Percentiles rank a stretch among this genome's conserved stretches.
Conservation (phyloP, 2,329 filamentous ascomycete genomes). For the Fusarium sp. region DNA sequence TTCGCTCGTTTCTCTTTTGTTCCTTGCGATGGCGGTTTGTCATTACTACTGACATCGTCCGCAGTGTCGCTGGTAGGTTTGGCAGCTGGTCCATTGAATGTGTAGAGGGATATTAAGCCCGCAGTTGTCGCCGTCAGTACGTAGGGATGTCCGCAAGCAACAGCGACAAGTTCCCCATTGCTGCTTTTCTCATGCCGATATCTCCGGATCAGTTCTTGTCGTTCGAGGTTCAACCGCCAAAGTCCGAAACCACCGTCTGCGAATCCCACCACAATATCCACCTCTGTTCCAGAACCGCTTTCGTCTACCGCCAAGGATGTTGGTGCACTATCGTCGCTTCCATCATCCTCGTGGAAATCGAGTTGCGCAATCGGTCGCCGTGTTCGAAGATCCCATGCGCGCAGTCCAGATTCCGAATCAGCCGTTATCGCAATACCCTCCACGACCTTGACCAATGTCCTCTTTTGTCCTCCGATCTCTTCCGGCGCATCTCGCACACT, state of each 20-base stretch:
- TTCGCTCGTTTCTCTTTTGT: not conserved
- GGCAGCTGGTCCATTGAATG: conserved; percentile 57
- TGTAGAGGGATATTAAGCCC: conserved; percentile 81
- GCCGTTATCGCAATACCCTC: conserved; percentile 83
- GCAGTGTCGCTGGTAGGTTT: conserved; percentile 7
- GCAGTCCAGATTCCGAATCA: conserved; percentile 74
- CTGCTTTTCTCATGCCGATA: conserved; percentile 72
- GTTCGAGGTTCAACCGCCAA: conserved; percentile 68
- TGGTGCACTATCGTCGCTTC: conserved; percentile 53
- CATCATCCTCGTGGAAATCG: conserved; percentile 44
- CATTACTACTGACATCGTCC: conserved; percentile 1
- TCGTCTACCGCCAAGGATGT: conserved; percentile 76
- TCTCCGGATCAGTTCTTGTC: conserved; percentile 56
- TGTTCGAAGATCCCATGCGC: conserved; percentile 80
- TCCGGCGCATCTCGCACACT: conserved; percentile 60
- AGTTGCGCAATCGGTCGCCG: conserved; percentile 67
- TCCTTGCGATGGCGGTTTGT: not conserved
- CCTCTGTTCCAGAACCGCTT: conserved; percentile 53
- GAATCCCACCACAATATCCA: conserved; percentile 77
- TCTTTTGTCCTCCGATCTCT: conserved; percentile 52
- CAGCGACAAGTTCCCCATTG: conserved; percentile 73
- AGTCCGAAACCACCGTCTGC: conserved; percentile 76
- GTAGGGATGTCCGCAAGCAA: conserved; percentile 81
- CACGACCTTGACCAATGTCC: conserved; percentile 80
- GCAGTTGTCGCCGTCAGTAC: conserved; percentile 80